Conservation (phyloP, 257 asterid genomes). For the Penstemon eatonii region DNA sequence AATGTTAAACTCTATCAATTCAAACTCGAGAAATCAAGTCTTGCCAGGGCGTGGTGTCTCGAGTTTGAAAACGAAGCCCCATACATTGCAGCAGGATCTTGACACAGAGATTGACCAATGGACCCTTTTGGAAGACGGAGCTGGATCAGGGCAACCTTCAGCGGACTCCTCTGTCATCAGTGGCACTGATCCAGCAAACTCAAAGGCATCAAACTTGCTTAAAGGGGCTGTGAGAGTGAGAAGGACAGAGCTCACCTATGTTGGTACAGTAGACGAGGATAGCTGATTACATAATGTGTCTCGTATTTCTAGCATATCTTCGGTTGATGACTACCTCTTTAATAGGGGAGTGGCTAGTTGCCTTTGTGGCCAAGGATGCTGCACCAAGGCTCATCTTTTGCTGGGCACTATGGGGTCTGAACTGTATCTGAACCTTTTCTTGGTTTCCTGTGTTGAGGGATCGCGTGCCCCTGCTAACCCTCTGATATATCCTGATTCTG, state of each 20-base stretch:
- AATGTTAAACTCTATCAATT: conserved; percentile 40
- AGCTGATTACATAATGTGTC: conserved; percentile 50
- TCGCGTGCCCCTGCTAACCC: conserved; percentile 54
- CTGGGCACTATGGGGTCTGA: not conserved
- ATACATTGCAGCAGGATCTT: conserved; percentile 39
- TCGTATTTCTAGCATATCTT: conserved; percentile 14
- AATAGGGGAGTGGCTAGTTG: conserved; percentile 26
- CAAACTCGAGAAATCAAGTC: conserved; percentile 44
- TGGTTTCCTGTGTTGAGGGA: conserved; percentile 26
- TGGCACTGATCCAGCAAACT: conserved; percentile 58
- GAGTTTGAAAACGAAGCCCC: conserved; percentile 53
- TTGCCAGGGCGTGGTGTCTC: conserved; percentile 56
- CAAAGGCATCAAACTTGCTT: conserved; percentile 73
- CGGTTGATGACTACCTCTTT: too few species aligned
- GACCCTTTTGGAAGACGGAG: conserved; percentile 94
- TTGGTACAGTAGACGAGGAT: conserved; percentile 87
- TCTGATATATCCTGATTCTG: conserved; percentile 37
- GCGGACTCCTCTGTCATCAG: conserved; percentile 47
- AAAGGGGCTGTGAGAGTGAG: conserved; percentile 85
- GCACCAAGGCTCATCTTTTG: conserved; percentile 47
- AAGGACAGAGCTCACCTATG: conserved; percentile 79
- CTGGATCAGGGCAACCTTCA: conserved; percentile 65
- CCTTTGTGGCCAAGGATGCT: conserved; percentile 38
- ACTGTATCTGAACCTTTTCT: conserved; percentile 21
- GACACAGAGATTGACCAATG: conserved; percentile 73